Percentiles rank a stretch among this genome's conserved stretches.
phyloP scores from a whole-genome alignment of 2,329 filamentous ascomycete species.

The Teratosphaeria nubilosa region DNA sequence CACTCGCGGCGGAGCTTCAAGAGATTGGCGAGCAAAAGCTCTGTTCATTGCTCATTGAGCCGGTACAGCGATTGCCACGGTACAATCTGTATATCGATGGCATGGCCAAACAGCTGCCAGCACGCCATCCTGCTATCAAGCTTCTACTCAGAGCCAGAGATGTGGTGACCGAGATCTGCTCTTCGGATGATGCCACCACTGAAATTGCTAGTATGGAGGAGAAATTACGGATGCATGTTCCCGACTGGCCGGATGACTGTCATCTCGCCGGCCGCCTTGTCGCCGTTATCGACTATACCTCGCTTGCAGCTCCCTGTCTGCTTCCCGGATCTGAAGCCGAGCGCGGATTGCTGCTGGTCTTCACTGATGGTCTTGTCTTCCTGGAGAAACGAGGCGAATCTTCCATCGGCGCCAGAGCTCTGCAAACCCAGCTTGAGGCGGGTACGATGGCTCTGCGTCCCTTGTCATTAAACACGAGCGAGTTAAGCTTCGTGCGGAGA shows the following conservation, averaged over 20 bases:
- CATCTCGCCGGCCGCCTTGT: slow-evolving; percentile 70
- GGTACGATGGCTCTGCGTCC: slow-evolving; percentile 38
- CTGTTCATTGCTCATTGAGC: slow-evolving; percentile 88
- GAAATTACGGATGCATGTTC: slow-evolving; percentile 42
- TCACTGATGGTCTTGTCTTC: slow-evolving; percentile 70
- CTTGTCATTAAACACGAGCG: slow-evolving; percentile 34
- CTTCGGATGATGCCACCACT: slow-evolving; percentile 62
- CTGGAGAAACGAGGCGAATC: slow-evolving; percentile 50
- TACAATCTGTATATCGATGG: slow-evolving; percentile 97
- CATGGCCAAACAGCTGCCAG: slow-evolving; percentile 75
- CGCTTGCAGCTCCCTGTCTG: slow-evolving; percentile 63
- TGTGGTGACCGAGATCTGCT: slow-evolving; percentile 92
- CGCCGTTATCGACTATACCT: slow-evolving; percentile 67
- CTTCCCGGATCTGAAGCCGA: slow-evolving; percentile 15
- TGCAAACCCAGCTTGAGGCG: slow-evolving; percentile 81
- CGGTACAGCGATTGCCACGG: slow-evolving; percentile 83
- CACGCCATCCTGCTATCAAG: slow-evolving; percentile 74
- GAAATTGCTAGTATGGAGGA: slow-evolving; percentile 66
- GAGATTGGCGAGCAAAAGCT: slow-evolving; percentile 83
- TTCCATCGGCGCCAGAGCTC: slow-evolving; percentile 56
- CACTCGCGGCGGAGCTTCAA: slow-evolving; percentile 69
- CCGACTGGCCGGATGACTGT: slow-evolving; percentile 21
- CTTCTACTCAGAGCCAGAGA: slow-evolving; percentile 80
- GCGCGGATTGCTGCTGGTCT: slow-evolving; percentile 66
- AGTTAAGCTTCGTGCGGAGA: slow-evolving; percentile 54